phyloP scores from a whole-genome alignment of 2,329 filamentous ascomycete genomes.

The Aureobasidium sp. region DNA sequence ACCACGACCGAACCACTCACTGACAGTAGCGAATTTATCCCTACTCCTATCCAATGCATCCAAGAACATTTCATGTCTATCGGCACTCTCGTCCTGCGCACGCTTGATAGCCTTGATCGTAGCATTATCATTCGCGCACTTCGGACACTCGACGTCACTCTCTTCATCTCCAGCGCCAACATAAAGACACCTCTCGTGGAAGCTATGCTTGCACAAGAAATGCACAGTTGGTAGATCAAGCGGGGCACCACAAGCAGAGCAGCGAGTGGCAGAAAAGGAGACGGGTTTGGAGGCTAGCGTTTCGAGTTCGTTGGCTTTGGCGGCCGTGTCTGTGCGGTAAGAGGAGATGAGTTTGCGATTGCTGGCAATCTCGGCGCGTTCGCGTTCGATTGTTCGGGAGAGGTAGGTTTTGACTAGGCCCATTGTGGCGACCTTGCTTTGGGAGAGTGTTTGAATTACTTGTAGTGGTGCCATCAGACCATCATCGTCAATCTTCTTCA shows the following conservation, averaged over 20 bases:
- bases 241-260: constrained; percentile 68
- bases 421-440: constrained; percentile 84
- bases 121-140: constrained; percentile 76
- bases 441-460: constrained; percentile 83
- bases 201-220: constrained; percentile 94
- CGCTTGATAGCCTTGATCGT: constrained; percentile 81
- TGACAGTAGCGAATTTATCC: constrained; percentile 83
- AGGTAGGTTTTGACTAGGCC: constrained; percentile 95
- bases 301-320: constrained; percentile 69
- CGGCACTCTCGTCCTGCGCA: constrained; percentile 79
- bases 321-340: constrained; percentile 75
- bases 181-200: constrained; percentile 86
- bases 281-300: constrained; percentile 73
- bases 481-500: constrained; percentile 82
- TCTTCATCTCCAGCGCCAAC: constrained; percentile 45
- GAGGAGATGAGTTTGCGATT: constrained; percentile 77
- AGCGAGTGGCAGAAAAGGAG: constrained; percentile 85
- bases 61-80: constrained; percentile 82
- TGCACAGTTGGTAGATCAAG: constrained; percentile 88
- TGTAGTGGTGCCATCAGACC: constrained; percentile 92
- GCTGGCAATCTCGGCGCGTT: constrained; percentile 73
- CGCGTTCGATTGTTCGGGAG: constrained; percentile 77
- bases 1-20: constrained; percentile 89
- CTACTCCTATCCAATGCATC: constrained; percentile 68
- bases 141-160: constrained; percentile 70